These are phyloP conservation scores for Aureobasidium sp. DNA, from an alignment of 2,329 filamentous ascomycete genomes.

Conservation along the genomic window DNA sequence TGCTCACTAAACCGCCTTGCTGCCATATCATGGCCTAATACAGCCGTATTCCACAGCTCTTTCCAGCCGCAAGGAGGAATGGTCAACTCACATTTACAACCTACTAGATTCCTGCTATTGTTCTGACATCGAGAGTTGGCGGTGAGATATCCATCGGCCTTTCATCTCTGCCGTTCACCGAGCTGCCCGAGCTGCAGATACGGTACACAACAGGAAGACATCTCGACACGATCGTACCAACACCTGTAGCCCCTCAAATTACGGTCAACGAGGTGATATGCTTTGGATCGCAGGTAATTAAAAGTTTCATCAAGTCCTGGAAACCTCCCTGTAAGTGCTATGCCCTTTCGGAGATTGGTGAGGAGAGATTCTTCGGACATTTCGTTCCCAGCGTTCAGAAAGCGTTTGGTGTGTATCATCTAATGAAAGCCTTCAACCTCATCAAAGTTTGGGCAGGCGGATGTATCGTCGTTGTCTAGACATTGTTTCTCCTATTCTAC, in stretches of 20 bases:
- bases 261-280: neutral
- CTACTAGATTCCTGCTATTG: no score
- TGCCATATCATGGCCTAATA: no score
- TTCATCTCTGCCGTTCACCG: neutral
- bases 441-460: neutral
- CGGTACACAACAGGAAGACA: neutral
- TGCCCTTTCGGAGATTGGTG: neutral
- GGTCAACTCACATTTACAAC: neutral
- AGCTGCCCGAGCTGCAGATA: neutral
- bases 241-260: neutral
- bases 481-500: neutral
- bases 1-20: no score
- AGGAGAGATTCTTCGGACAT: slow-evolving; percentile 5
- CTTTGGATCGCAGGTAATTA: neutral
- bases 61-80: no score
- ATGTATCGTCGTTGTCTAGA: neutral
- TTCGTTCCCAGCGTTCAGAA: neutral
- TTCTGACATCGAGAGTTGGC: neutral
- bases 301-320: neutral
- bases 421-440: neutral
- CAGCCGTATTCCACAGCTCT: no score
- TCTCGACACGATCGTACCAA: neutral
- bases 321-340: neutral
- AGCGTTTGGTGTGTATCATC: neutral
- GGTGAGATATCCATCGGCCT: neutral